Evolutionary conservation across 495 filamentous ascomycete species (phyloP).

Genomic region (Aspergillus avenaceus): DNA sequence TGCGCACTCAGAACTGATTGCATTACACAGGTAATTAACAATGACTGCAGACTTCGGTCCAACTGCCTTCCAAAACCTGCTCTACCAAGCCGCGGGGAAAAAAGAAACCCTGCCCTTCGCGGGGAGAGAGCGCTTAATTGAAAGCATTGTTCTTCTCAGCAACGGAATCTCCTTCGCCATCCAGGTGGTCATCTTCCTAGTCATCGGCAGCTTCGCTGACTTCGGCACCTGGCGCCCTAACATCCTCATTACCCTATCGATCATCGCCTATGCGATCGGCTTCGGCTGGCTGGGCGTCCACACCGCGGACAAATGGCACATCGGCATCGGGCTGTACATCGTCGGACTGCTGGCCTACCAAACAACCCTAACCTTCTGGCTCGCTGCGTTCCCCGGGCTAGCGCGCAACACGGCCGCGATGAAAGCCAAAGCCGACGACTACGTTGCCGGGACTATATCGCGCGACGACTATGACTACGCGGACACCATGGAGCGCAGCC

Average conservation of each 20-base stretch:
- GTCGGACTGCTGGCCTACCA: constrained; percentile 63
- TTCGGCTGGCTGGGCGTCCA: constrained; percentile 65
- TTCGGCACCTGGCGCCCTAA: constrained; percentile 60
- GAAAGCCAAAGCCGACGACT: constrained; percentile 50
- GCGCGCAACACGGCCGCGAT: constrained; percentile 54
- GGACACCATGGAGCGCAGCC: constrained; percentile 59
- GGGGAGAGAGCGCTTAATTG: constrained; percentile 48
- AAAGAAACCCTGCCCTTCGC: constrained; percentile 46
- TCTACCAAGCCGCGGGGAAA: constrained; percentile 53
- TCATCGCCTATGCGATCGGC: constrained; percentile 56
- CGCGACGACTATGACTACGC: constrained; percentile 57
- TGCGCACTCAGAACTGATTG: background rate
- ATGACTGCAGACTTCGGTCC: constrained; percentile 51
- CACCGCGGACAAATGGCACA: constrained; percentile 49
- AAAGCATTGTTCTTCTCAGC: constrained; percentile 57
- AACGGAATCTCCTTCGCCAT: constrained; percentile 64
- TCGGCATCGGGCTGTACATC: constrained; percentile 56
- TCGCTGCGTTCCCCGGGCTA: constrained; percentile 59
- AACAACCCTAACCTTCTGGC: constrained; percentile 65
- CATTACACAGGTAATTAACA: background rate
- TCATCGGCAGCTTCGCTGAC: constrained; percentile 54
- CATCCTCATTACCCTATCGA: constrained; percentile 55
- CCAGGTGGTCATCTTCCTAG: constrained; percentile 55
- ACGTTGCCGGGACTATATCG: constrained; percentile 46
- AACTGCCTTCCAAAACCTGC: constrained; percentile 60